phyloP scores from a whole-genome alignment of 305 asterid genomes.

The Fraxinus greggii region DNA sequence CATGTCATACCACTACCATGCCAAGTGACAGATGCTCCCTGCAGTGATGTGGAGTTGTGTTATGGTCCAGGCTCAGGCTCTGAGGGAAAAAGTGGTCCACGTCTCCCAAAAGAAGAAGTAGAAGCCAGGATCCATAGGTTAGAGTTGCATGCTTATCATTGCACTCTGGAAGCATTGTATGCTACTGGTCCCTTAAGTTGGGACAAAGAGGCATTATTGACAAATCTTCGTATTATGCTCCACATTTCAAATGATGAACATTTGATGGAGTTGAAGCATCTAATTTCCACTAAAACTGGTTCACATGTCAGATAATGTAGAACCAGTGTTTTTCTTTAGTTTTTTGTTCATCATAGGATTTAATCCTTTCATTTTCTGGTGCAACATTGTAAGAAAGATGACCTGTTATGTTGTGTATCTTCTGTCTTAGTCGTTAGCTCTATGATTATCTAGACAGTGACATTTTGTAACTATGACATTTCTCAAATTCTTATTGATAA shows the following conservation, averaged over 20 bases:
- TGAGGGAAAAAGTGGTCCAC: slow-evolving; percentile 39
- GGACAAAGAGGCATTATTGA: no score
- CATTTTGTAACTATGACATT: slow-evolving; percentile 35
- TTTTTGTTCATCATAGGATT: slow-evolving; percentile 23
- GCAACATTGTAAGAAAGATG: slow-evolving; percentile 37
- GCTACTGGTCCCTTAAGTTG: no score
- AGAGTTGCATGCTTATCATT: slow-evolving; percentile 53
- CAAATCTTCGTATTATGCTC: slow-evolving; percentile 49
- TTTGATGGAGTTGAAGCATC: slow-evolving; percentile 45
- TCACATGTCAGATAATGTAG: slow-evolving; percentile 38
- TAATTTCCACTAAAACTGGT: slow-evolving; percentile 42
- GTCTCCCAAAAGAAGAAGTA: slow-evolving; percentile 48
- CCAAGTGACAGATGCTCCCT: slow-evolving; percentile 39
- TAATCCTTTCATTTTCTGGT: slow-evolving; percentile 19
- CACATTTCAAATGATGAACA: slow-evolving; percentile 64
- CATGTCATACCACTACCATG: slow-evolving; percentile 24
- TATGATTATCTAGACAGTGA: slow-evolving; percentile 29
- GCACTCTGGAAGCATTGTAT: slow-evolving; percentile 45
- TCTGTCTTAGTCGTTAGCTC: slow-evolving; percentile 19
- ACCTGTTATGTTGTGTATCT: slow-evolving; percentile 34
- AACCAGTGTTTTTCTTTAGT: slow-evolving; percentile 19
- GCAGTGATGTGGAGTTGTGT: slow-evolving; percentile 69
- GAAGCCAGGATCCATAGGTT: slow-evolving; percentile 40
- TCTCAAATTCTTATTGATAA: slow-evolving; percentile 31
- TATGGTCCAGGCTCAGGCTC: slow-evolving; percentile 37